Evolutionary conservation across 2,329 filamentous ascomycete species (phyloP).

Genomic region (Aspergillus caelatus): DNA sequence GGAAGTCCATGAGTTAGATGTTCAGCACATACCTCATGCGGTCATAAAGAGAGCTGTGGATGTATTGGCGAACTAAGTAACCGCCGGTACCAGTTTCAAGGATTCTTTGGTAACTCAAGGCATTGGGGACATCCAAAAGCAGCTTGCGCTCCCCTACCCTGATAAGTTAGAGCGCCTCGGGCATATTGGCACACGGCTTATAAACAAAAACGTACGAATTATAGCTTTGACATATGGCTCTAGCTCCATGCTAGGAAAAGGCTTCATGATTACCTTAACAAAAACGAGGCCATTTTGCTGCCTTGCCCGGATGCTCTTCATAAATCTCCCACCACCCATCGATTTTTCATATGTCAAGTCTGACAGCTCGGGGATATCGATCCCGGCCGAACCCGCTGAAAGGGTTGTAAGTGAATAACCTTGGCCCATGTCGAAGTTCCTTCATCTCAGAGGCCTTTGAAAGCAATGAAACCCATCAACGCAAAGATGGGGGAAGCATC

Average conservation of each 20-base stretch:
- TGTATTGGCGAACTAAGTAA: conserved; percentile 90
- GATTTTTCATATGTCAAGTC: conserved; percentile 92
- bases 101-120: conserved; percentile 84
- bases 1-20: background rate
- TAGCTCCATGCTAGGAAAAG: conserved; percentile 78
- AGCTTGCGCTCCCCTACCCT: conserved; percentile 72
- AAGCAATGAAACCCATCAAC: background rate
- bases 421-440: conserved; percentile 74
- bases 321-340: conserved; percentile 87
- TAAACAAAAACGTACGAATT: conserved; percentile 59
- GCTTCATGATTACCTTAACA: conserved; percentile 93
- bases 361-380: conserved; percentile 88
- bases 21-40: conserved; percentile 63
- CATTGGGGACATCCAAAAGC: conserved; percentile 84
- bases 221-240: conserved; percentile 77
- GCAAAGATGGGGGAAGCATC: background rate
- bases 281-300: conserved; percentile 90
- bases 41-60: conserved; percentile 97
- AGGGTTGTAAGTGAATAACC: conserved; percentile 92
- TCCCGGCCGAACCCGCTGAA: conserved; percentile 86
- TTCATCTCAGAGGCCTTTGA: conserved; percentile 31
- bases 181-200: background rate
- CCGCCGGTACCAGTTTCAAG: conserved; percentile 90
- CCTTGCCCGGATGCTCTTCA: conserved; percentile 92
- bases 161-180: conserved; percentile 21